Evolutionary conservation across 805 yeast species (phyloP), one percentile per base, ranked within the genome.

Genomic region (Metschnikowia aberdeeniae): DNA sequence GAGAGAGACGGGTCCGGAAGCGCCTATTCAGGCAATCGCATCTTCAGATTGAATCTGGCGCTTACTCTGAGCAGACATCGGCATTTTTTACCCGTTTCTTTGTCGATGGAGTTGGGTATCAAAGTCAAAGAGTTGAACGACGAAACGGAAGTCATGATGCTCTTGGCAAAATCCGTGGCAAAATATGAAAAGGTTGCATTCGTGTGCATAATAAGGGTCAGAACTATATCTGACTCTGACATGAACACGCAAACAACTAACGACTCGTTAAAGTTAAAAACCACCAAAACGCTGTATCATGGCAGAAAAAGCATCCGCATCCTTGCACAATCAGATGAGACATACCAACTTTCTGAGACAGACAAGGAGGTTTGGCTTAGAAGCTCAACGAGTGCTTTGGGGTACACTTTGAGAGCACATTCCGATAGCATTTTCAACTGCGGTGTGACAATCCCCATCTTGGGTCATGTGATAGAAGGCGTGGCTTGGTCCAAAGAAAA

Each of bases 1-100:
- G 86, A 81, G 52, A 75, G 73, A 48, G 86, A 81, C 61, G 85
- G 85, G 0, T 77, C 84, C 5, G 86, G 86, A 12, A 73, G 75
- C 12, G 76, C 82, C n/a, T 81, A 80, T 52, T 66, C 71, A 3
- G 81, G 70, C 44, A 76, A 76, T 51, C 66, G 67, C 38, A 72
- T 66, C 45, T 69, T 78, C 43, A 63, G 75, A 46, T 72, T 73
- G 51, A 63, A 67, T 40, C 65, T 14, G 8, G 11, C 5, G 12
- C 10, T 22, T 22, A 20, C 28, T 32, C 42, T 31, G 35, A 39
- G 20, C 26, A 31, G 42, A 14, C 20, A 39, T 14, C 9, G 42
- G 42, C 28, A 31, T 12, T 39, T 39, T 14, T 32, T 39, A 13
- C 42, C 42, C 6, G 59, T 48, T 76, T 75, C 44, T 82, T 84